Conservation (phyloP, 345 rosid genomes). For the Aurinia saxatilis region DNA sequence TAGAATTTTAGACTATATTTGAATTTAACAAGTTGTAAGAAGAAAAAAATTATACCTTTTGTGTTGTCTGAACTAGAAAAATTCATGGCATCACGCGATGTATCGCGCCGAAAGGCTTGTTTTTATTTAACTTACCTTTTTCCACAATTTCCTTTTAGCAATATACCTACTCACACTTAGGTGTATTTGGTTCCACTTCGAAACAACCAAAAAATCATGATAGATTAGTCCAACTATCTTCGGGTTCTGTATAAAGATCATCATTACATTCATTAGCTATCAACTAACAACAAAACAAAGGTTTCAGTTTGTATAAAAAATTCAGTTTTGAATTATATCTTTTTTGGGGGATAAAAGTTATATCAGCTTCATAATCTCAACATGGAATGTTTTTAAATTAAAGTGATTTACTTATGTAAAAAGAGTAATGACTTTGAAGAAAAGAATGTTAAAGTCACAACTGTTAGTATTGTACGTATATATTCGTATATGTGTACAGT, state of each 20-base stretch:
- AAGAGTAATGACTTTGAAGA: too few species aligned
- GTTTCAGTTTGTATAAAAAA: neutral
- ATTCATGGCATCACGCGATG: slow-evolving; percentile 31
- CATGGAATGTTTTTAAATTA: neutral
- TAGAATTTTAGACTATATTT: neutral
- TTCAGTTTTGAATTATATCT: too few species aligned
- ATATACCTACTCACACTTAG: slow-evolving; percentile 13
- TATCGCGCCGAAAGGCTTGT: slow-evolving; percentile 31
- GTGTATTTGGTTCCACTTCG: neutral
- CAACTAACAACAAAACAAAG: neutral
- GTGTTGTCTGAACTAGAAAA: slow-evolving; percentile 20
- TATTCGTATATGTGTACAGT: too few species aligned
- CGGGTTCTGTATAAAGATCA: neutral
- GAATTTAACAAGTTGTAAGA: neutral
- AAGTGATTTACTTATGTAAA: neutral
- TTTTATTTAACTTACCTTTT: slow-evolving; percentile 3
- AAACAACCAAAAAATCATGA: neutral
- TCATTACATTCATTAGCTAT: neutral
- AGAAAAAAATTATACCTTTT: neutral
- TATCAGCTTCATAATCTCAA: neutral
- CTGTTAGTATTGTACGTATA: too few species aligned
- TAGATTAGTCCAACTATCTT: neutral
- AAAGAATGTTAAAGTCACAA: too few species aligned
- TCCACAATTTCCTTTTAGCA: slow-evolving; percentile 15
- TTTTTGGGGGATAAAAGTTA: neutral